These are phyloP conservation scores for Ascochyta lentis DNA, from an alignment of 2,329 filamentous ascomycete species.

Conservation along the genomic window DNA sequence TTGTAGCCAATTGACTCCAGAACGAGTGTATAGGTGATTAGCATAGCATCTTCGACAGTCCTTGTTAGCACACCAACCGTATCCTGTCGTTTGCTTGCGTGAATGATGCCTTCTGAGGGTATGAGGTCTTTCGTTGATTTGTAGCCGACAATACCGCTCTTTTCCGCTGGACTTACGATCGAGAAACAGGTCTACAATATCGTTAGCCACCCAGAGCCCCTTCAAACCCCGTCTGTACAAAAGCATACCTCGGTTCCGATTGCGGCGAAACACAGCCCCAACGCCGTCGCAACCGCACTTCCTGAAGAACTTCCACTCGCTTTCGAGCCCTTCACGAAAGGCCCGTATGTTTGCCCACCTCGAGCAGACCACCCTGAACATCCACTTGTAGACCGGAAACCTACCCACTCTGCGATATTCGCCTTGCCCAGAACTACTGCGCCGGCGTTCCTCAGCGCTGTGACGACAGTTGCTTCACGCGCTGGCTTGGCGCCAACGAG, in stretches of 20 bases:
- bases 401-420: slow-evolving; percentile 67
- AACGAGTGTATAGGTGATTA: slow-evolving; percentile 51
- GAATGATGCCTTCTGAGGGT: slow-evolving; percentile 64
- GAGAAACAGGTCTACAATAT: slow-evolving; percentile 15
- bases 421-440: slow-evolving; percentile 69
- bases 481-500: slow-evolving; percentile 62
- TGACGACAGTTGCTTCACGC: slow-evolving; percentile 63
- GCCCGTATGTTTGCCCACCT: slow-evolving; percentile 65
- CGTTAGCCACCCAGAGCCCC: no score
- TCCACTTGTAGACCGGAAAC: slow-evolving; percentile 61
- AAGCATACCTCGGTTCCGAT: slow-evolving; percentile 60
- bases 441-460: slow-evolving; percentile 63
- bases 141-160: slow-evolving; percentile 25
- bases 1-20: slow-evolving; percentile 15
- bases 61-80: slow-evolving; percentile 60
- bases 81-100: slow-evolving; percentile 61
- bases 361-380: slow-evolving; percentile 67
- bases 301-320: slow-evolving; percentile 68
- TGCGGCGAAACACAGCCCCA: slow-evolving; percentile 63
- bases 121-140: slow-evolving; percentile 57
- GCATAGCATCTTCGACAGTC: slow-evolving; percentile 58
- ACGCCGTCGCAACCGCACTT: slow-evolving; percentile 61
- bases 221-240: no score
- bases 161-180: slow-evolving; percentile 26
- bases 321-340: slow-evolving; percentile 65